Base-by-base conservation (phyloP, 2,329 filamentous ascomycete genomes). In the Neofusicoccum parvum region DNA sequence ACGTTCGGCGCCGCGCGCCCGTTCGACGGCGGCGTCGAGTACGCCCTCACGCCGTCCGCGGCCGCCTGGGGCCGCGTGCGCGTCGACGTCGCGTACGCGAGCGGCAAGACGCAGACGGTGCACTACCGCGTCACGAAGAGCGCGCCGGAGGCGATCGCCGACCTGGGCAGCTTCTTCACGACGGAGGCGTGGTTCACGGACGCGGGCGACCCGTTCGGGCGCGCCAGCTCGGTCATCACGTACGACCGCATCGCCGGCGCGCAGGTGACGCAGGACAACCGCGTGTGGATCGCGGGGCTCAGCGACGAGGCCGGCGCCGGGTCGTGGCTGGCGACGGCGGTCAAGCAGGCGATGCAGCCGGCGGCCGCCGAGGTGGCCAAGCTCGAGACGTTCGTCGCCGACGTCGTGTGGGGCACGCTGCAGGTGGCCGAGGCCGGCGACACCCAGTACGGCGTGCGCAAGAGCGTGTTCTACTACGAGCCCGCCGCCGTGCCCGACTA, bases 221-320 rank as follows among this genome's bases (percentile, higher is more conserved):
- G 86, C 36, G 79, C 81, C 0, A 82, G 84, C 0, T 87, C 86
- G 0, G 79, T 87, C 65, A 84, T 88, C 74, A 82, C 81, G 0
- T 88, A 87, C 67, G 85, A 88, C 69, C 69, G 73, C 45, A 72
- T 74, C 12, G 68, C 69, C 6, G 68, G 74, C 17, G 68, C 69
- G 7, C 72, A 74, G n/a, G 78, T 80, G 10, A 66, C 82, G 75
- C 71, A 85, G 80, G 73, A 80, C 68, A 65, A 77, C 0, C 80
- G 86, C 1, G 85, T 81, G 6, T 88, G 86, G 86, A 82, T 88
- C 4, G 81, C 86, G 0, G 86, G 86, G 0, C 77, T 88, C 0
- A 87, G 85, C 64, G 86, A 88, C 65, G 86, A 88, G 73, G 86
- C 79, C 0, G 86, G 86, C 1, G 83, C 83, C 0, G 85, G 85